Conservation (phyloP, 352 stramenopile species). For the Pythium rhizo-oryzae region DNA sequence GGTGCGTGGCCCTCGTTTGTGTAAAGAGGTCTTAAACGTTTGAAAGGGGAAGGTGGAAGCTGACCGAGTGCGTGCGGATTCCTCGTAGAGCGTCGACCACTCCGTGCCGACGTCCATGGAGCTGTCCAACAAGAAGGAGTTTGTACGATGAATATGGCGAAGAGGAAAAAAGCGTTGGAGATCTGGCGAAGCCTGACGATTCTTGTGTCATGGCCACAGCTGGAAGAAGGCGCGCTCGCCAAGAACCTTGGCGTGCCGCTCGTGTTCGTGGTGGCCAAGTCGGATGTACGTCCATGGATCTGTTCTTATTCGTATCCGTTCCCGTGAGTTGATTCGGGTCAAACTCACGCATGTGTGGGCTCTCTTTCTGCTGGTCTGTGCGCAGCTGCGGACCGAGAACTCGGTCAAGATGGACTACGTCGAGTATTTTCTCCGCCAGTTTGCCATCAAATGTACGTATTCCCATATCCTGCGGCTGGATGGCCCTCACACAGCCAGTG, state of each 20-base stretch:
- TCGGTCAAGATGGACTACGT: constrained; percentile 88
- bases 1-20: constrained; percentile 32
- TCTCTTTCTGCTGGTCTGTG: constrained; percentile 1
- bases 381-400: constrained; percentile 70
- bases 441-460: constrained; percentile 75
- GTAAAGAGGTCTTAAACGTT: not conserved
- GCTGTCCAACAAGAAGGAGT: constrained; percentile 60
- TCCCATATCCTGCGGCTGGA: not conserved
- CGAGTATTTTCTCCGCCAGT: constrained; percentile 78
- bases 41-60: constrained; percentile 14
- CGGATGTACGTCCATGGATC: constrained; percentile 51
- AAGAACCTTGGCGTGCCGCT: constrained; percentile 83
- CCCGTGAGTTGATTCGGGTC: too few relatives aligned
- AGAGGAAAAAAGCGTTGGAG: too few relatives aligned
- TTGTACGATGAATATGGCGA: constrained; percentile 40
- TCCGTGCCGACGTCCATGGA: constrained; percentile 56
- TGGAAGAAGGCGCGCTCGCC: constrained; percentile 75
- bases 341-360: not conserved
- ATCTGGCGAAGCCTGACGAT: not conserved
- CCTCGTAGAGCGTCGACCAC: constrained; percentile 55
- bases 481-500: too few relatives aligned
- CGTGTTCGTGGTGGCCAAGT: constrained; percentile 74
- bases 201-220: constrained; percentile 28
- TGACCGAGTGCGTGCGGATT: not conserved
- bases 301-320: too few relatives aligned